phyloP scores from a whole-genome alignment of 345 rosid genomes.

The Syzygium aromaticum region DNA sequence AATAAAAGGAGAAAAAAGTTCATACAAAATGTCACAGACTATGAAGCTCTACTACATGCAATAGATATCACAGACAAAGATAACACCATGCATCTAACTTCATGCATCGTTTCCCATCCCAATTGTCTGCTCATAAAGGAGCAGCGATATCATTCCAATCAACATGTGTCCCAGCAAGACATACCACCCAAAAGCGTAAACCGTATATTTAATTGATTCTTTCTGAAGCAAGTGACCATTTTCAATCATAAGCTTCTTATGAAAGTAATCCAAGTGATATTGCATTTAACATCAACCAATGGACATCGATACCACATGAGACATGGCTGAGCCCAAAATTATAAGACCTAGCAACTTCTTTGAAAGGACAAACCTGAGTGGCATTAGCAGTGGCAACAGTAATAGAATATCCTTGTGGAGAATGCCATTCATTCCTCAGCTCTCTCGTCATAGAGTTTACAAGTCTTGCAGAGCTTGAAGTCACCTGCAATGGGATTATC shows the following conservation, averaged over 20 bases:
- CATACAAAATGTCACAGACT: neutral
- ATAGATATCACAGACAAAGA: neutral
- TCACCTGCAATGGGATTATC: constrained; percentile 40
- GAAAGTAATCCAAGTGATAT: neutral
- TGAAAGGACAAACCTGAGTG: constrained; percentile 56
- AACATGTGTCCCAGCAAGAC: neutral
- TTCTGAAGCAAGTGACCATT: neutral
- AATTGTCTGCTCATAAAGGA: neutral
- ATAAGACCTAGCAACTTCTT: neutral
- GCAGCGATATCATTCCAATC: neutral
- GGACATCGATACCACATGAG: neutral
- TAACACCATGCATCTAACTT: neutral
- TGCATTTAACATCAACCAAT: neutral
- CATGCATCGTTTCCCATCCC: neutral
- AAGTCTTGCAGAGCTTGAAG: constrained; percentile 79
- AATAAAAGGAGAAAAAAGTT: neutral
- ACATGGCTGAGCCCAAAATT: neutral
- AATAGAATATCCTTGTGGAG: constrained; percentile 67
- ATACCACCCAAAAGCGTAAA: neutral
- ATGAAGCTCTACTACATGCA: neutral
- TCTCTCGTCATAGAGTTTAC: constrained; percentile 69
- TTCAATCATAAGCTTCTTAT: neutral
- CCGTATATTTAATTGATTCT: neutral
- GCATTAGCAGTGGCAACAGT: constrained; percentile 95
- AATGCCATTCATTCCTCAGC: constrained; percentile 65